Percentiles rank a stretch among this genome's conserved stretches.
These are phyloP conservation scores for Plectosphaerella cucumerina DNA, from an alignment of 2,329 filamentous ascomycete species.

Conservation along the genomic window DNA sequence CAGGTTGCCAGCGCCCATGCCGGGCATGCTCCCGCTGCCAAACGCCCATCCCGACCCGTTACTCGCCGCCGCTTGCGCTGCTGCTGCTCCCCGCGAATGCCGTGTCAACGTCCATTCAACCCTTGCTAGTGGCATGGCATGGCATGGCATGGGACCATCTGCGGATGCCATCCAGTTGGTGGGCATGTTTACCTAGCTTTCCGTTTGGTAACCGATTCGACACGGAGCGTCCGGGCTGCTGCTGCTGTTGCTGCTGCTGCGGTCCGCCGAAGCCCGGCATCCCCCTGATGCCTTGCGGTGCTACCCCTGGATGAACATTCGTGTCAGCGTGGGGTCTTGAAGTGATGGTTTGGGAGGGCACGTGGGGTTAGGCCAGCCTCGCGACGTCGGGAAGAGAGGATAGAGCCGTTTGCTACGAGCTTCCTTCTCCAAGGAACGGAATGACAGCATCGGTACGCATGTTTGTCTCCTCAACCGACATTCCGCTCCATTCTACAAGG, in stretches of 20 bases:
- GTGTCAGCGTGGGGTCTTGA: slow-evolving; percentile 24
- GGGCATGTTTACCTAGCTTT: slow-evolving; percentile 51
- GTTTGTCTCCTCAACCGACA: too few species aligned
- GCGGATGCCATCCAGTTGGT: background rate
- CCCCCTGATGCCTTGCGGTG: slow-evolving; percentile 59
- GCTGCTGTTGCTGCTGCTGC: slow-evolving; percentile 33
- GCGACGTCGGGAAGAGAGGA: too few species aligned
- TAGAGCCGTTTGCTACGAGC: too few species aligned
- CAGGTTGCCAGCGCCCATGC: slow-evolving; percentile 51
- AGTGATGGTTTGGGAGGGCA: background rate
- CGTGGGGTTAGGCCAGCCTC: too few species aligned
- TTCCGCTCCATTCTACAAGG: too few species aligned
- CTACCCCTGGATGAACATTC: slow-evolving; percentile 39
- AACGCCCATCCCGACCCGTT: slow-evolving; percentile 59
- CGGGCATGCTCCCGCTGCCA: slow-evolving; percentile 50
- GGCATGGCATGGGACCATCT: background rate
- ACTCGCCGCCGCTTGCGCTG: slow-evolving; percentile 31
- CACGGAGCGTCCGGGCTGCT: slow-evolving; percentile 46
- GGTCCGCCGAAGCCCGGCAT: slow-evolving; percentile 59
- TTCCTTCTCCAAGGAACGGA: too few species aligned
- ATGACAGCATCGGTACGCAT: too few species aligned
- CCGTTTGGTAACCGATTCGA: slow-evolving; percentile 60
- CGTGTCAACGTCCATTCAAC: slow-evolving; percentile 16
- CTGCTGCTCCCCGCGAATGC: slow-evolving; percentile 1
- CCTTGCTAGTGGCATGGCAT: slow-evolving; percentile 5